Percentiles rank a stretch among this genome's conserved stretches.
phyloP scores from a whole-genome alignment of 805 yeast species.

The Candida argentea region DNA sequence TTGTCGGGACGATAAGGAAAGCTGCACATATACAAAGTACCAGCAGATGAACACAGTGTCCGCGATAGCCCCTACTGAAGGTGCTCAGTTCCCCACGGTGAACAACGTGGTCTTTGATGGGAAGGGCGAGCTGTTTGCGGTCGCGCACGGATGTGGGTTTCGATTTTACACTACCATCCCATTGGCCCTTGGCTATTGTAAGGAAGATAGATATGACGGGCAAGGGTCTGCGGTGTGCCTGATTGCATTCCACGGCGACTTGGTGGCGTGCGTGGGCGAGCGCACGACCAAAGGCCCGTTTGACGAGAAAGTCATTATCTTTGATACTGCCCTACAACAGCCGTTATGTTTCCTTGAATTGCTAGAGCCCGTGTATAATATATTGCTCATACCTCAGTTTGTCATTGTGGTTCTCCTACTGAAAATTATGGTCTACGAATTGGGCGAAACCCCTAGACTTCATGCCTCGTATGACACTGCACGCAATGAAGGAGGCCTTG shows the following conservation, averaged over 20 bases:
- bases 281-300: slow-evolving; percentile 75
- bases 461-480: slow-evolving; percentile 56
- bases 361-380: slow-evolving; percentile 63
- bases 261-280: slow-evolving; percentile 84
- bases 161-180: too few species aligned
- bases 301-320: slow-evolving; percentile 68
- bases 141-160: too few species aligned
- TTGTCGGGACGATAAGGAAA: too few species aligned
- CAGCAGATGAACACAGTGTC: too few species aligned
- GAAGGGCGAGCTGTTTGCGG: too few species aligned
- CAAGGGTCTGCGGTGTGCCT: too few species aligned
- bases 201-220: too few species aligned
- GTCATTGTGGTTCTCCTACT: slow-evolving; percentile 63
- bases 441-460: slow-evolving; percentile 68
- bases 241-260: slow-evolving; percentile 88
- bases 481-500: slow-evolving; percentile 53
- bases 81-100: too few species aligned
- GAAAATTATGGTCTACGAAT: slow-evolving; percentile 67
- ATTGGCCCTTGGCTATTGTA: too few species aligned
- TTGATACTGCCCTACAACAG: slow-evolving; percentile 84
- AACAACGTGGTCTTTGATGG: too few species aligned
- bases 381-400: slow-evolving; percentile 62
- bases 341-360: slow-evolving; percentile 69
- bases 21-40: too few species aligned
- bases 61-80: too few species aligned